Base-by-base conservation (phyloP, 2,329 filamentous ascomycete genomes). In the Lecanicillium sp. region DNA sequence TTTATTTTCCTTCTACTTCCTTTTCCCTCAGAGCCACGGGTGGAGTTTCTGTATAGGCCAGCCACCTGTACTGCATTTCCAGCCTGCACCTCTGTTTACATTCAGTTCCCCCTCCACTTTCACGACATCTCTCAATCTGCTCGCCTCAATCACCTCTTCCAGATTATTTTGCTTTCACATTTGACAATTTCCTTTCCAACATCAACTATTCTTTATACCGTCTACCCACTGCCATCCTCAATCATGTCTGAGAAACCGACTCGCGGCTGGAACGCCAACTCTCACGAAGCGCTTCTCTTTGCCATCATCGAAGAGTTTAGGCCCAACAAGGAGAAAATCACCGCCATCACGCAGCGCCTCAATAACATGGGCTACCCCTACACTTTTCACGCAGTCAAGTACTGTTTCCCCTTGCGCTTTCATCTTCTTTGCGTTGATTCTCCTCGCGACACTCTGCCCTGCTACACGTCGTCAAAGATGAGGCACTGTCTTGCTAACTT, bases 381-480 rank as follows among this genome's bases (percentile, higher is more conserved):
- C 50, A 66, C 61, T 23, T 63, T 54, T 23, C 60, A 62, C 47
- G 70, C 68, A 38, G 66, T 69, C 58, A 62, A 67, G 70, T 73
- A 69, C 52, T 54, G 14, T 11, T 10, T 24, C 23, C 38, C 5
- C 5, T 23, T n/a, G 30, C 17, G 36, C 7, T 23, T 44, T 12
- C 27, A 32, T 49, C 44, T 26, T 12, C 36, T 24, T 41, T 36
- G n/a, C n/a, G n/a, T 43, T 23, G 26, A 5, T 41, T 42, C 24
- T 38, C 9, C 8, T 12, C 19, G 26, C 41, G 40, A 32, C 4
- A 32, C n/a, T 10, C 10, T 53, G 14, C 27, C 8, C 27, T 30
- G 27, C 27, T 30, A 8, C 27, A 8, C 27, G 8, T 29, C 27
- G 27, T 29, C 7, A 8, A 29, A 29, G 14, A 29, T 29, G 7